Evolutionary conservation across 768 basidiomycete genomes (phyloP), one percentile per base, ranked within the genome.

Genomic region (Xanthoconium purpureum): DNA sequence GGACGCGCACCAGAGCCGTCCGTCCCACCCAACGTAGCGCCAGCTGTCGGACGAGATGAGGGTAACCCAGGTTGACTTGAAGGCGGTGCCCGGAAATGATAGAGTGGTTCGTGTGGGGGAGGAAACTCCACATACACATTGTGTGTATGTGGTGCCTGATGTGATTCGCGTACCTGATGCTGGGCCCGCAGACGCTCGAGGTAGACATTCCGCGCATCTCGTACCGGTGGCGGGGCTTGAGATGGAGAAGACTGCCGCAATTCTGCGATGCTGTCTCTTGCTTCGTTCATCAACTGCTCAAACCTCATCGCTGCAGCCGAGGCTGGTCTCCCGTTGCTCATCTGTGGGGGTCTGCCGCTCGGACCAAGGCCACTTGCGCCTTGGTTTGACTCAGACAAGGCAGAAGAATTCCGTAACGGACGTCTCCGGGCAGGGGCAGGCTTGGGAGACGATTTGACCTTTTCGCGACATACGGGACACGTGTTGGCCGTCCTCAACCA

Each of bases 381-480:
- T 8, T 51, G 55, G 44, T 54, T 62, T 48, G 59, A 20, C 33
- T 50, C 65, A 8, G 63, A n/a, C n/a, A 45, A 28, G 20, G 45
- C 39, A 10, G 46, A 33, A 1, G 39, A 3, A 1, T 58, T 58
- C 32, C 62, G 62, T 9, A 40, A 24, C 3, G 52, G 59, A 29
- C 70, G 57, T 40, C 62, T 62, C 12, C 69, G 63, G 0, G 59
- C 57, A 2, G 67, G 60, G 5, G 57, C 57, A 14, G 66, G 64
- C 35, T 66, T 67, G 32, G 65, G 63, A 3, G 63, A 61, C 13
- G 61, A 14, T 46, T 64, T 66, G 57, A 90, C 85, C 29, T 78
- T 73, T 61, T 84, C 81, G 40, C 90, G 85, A 69, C 90, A 93
- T 2, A 92, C 87, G 14, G 90, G 91, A 60, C 91, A 93, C 0